These are phyloP conservation scores for Colletotrichum simmondsii DNA, from an alignment of 2,329 filamentous ascomycete genomes.

Conservation along the genomic window DNA sequence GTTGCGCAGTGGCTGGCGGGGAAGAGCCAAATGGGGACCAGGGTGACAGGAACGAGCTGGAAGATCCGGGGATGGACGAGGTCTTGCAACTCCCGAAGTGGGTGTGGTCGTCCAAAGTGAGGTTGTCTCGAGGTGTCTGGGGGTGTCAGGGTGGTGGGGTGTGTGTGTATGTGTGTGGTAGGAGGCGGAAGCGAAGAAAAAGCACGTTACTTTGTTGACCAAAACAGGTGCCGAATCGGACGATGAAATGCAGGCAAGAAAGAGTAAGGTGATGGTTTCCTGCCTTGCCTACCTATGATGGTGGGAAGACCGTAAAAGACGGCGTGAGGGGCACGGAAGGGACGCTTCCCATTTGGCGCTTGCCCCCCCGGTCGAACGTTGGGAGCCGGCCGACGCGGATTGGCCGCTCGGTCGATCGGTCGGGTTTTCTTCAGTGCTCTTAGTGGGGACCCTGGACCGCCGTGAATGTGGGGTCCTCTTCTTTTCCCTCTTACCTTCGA, in stretches of 20 bases:
- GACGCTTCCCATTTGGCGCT: not conserved
- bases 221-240: constrained; percentile 14
- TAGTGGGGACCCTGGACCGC: not conserved
- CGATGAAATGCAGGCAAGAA: constrained; percentile 11
- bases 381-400: not conserved
- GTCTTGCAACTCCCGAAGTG: not conserved
- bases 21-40: not conserved
- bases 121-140: not conserved
- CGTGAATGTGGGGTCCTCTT: not conserved
- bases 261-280: constrained; percentile 25
- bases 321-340: too few relatives aligned
- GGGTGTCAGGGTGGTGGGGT: not conserved
- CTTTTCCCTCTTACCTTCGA: not conserved
- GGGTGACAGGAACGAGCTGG: not conserved
- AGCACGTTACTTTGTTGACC: constrained; percentile 5
- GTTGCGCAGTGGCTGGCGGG: not conserved
- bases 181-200: not conserved
- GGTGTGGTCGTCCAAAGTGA: not conserved
- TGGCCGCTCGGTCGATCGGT: constrained; percentile 11
- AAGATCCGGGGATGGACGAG: constrained; percentile 15
- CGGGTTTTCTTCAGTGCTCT: constrained; percentile 15
- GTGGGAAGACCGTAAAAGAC: not conserved
- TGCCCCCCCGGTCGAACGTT: not conserved
- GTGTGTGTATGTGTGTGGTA: not conserved
- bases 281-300: too few relatives aligned